Conservation (phyloP, 257 asterid species). For the Petunia axillaris region DNA sequence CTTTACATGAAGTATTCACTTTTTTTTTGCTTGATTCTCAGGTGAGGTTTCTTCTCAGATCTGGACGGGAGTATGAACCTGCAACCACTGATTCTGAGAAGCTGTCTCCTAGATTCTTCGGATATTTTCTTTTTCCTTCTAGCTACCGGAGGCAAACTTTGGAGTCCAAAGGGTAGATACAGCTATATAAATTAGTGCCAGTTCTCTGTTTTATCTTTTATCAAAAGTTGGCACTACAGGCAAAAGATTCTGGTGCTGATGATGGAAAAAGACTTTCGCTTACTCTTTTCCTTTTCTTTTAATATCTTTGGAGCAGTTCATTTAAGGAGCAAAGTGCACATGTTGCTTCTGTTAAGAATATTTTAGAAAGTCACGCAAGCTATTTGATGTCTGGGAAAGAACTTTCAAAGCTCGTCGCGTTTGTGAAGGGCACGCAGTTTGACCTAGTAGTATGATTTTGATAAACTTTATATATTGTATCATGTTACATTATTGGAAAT, state of each 20-base stretch:
- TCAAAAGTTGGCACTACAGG: background rate
- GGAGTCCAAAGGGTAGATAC: constrained; percentile 68
- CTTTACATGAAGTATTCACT: constrained; percentile 18
- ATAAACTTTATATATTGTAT: constrained; percentile 27
- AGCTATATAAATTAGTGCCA: constrained; percentile 17
- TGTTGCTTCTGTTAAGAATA: constrained; percentile 90
- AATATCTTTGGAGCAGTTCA: constrained; percentile 55
- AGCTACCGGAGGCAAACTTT: constrained; percentile 75
- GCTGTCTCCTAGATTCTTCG: constrained; percentile 87
- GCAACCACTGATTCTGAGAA: constrained; percentile 63
- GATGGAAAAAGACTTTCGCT: constrained; percentile 23
- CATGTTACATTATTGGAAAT: constrained; percentile 14
- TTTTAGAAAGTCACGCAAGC: constrained; percentile 97
- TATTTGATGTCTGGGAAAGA: constrained; percentile 97
- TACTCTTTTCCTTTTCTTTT: constrained; percentile 1
- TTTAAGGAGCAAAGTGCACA: constrained; percentile 90
- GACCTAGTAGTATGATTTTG: constrained; percentile 76
- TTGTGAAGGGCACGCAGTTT: constrained; percentile 99
- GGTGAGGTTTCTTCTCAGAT: constrained; percentile 97
- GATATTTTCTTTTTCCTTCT: constrained; percentile 84
- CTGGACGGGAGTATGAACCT: constrained; percentile 95
- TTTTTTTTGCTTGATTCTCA: constrained; percentile 32
- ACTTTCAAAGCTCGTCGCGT: constrained; percentile 96
- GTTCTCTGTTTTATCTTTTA: background rate
- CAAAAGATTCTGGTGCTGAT: background rate